phyloP scores from a whole-genome alignment of 2,329 filamentous ascomycete species.

The Cordyceps tenuipes region DNA sequence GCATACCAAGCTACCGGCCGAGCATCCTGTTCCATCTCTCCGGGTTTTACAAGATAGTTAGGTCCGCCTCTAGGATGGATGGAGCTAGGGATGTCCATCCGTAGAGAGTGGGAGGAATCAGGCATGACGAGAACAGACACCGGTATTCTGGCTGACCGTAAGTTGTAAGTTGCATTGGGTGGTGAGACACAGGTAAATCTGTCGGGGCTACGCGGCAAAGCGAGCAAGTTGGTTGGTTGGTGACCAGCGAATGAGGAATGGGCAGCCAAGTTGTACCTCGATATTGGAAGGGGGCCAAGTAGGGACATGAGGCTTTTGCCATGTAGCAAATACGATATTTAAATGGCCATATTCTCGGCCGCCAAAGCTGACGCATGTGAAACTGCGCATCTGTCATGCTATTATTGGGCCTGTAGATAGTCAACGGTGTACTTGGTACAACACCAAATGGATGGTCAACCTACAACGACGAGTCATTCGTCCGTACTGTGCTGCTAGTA shows the following conservation, averaged over 20 bases:
- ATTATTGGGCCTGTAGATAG: not conserved
- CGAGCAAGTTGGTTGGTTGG: not conserved
- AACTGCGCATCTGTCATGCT: not conserved
- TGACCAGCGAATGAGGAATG: not conserved
- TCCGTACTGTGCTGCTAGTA: not conserved
- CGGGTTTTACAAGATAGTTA: not conserved
- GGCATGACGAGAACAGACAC: too few relatives aligned
- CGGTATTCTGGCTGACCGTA: not conserved
- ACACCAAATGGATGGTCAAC: not conserved
- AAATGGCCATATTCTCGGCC: not conserved
- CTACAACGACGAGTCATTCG: conserved; percentile 3
- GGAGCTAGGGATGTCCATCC: not conserved
- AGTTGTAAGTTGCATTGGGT: conserved; percentile 4
- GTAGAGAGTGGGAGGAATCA: not conserved
- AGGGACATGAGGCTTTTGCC: too few relatives aligned
- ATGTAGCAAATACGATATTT: not conserved
- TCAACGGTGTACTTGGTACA: not conserved
- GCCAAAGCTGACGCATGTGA: not conserved
- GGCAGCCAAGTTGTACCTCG: not conserved
- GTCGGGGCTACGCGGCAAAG: not conserved
- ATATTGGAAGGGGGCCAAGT: too few relatives aligned
- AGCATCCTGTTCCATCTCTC: not conserved
- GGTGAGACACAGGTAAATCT: not conserved
- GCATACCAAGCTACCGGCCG: not conserved
- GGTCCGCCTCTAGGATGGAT: not conserved